Conservation (phyloP, 345 rosid species). For the Eucalyptus brandiana region DNA sequence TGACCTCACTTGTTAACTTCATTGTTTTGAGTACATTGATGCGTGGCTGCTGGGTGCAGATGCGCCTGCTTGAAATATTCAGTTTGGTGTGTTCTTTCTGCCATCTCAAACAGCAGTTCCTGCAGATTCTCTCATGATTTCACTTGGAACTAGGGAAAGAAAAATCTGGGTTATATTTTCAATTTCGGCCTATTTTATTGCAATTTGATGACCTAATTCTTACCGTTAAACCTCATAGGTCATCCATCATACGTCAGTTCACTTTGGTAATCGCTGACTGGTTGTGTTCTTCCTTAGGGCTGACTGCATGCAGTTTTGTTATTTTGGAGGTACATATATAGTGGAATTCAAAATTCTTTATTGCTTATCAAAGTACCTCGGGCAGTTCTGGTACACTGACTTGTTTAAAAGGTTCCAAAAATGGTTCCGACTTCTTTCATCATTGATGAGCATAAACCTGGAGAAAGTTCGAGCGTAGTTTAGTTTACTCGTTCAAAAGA, state of each 20-base stretch:
- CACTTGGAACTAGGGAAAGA: background rate
- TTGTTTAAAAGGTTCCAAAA: background rate
- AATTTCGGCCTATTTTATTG: background rate
- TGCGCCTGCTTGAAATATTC: background rate
- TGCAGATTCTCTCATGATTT: background rate
- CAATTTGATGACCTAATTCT: background rate
- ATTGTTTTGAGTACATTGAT: background rate
- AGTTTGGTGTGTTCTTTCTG: background rate
- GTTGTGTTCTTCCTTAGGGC: background rate
- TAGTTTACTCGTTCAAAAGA: background rate
- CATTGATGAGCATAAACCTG: background rate
- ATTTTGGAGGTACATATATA: background rate
- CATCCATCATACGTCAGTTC: background rate
- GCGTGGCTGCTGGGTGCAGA: background rate
- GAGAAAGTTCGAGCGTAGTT: background rate
- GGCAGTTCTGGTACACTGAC: background rate
- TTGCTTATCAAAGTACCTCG: background rate
- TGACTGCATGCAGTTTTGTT: background rate
- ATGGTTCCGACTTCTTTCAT: background rate
- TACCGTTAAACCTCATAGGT: background rate
- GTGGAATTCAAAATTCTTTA: background rate
- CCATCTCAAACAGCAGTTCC: background rate
- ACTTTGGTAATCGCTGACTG: background rate
- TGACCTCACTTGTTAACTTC: background rate
- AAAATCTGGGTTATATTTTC: background rate